phyloP scores from a whole-genome alignment of 192 early-diverging fungal genomes.

The Linnemannia zychae region DNA sequence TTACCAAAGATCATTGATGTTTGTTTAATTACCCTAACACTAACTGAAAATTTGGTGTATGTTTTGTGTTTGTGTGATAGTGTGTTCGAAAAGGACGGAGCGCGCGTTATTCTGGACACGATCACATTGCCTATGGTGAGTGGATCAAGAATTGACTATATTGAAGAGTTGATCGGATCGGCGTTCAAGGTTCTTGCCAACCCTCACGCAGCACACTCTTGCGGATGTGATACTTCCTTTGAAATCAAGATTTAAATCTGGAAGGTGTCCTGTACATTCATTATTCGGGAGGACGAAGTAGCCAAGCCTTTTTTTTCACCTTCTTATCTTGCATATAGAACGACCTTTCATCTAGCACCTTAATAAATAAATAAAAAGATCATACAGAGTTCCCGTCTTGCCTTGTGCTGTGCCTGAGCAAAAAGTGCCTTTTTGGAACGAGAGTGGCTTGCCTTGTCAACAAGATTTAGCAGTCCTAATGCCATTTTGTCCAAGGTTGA shows the following conservation, averaged over 20 bases:
- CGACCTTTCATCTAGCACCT: background rate
- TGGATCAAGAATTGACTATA: constrained; percentile 84
- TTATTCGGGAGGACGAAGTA: too few species aligned
- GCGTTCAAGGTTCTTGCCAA: constrained; percentile 83
- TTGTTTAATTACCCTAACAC: background rate
- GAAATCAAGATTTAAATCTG: constrained; percentile 70
- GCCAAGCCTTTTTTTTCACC: background rate
- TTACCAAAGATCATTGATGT: background rate
- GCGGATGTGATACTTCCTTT: constrained; percentile 80
- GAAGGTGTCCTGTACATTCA: too few species aligned
- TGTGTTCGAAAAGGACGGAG: constrained; percentile 79
- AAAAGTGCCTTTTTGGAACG: background rate
- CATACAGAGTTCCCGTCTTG: too few species aligned
- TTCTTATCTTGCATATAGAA: background rate
- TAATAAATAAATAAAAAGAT: background rate
- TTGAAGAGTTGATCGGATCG: constrained; percentile 85
- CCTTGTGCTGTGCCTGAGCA: background rate
- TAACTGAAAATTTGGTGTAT: too few species aligned
- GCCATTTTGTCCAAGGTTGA: background rate
- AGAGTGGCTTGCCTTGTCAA: background rate
- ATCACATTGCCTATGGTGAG: constrained; percentile 80
- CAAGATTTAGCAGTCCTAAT: background rate
- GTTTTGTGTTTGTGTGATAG: constrained; percentile 30
- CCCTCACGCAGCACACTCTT: constrained; percentile 78
- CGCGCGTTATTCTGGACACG: constrained; percentile 78